phyloP scores from a whole-genome alignment of 2,329 filamentous ascomycete genomes.

The Cercospora janseana region DNA sequence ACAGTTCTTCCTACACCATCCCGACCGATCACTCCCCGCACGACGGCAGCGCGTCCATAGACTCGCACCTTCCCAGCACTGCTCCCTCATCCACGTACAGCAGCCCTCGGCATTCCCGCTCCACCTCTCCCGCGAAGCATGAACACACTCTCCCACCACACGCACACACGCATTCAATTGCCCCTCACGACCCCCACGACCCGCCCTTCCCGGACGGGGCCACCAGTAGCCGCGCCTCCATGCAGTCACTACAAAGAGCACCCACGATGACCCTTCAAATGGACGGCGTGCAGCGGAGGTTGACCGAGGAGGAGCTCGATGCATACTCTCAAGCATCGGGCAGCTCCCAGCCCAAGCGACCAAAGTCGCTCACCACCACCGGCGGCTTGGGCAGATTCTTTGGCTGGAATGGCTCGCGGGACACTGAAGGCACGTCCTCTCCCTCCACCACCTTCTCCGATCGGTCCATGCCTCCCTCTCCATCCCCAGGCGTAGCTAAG shows the following conservation, averaged over 20 bases:
- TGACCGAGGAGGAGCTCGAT: conserved; percentile 36
- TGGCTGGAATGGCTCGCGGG: conserved; percentile 59
- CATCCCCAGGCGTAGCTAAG: conserved; percentile 48
- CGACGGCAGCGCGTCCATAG: conserved; percentile 30
- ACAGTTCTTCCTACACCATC: conserved; percentile 24
- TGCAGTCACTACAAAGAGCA: conserved; percentile 29
- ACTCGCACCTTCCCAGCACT: conserved; percentile 29
- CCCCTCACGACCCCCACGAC: conserved; percentile 29
- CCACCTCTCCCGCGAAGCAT: conserved; percentile 31
- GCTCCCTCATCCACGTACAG: conserved; percentile 28
- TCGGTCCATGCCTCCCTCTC: conserved; percentile 57
- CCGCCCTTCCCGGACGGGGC: conserved; percentile 19
- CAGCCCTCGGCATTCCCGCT: conserved; percentile 30
- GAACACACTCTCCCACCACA: conserved; percentile 29
- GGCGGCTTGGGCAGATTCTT: conserved; percentile 64
- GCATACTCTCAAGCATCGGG: conserved; percentile 24
- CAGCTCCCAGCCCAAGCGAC: conserved; percentile 33
- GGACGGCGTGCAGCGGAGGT: conserved; percentile 37
- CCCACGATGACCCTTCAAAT: conserved; percentile 38
- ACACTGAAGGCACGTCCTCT: conserved; percentile 52
- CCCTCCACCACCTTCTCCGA: conserved; percentile 64
- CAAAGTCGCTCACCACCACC: conserved; percentile 46
- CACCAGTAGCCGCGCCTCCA: conserved; percentile 23
- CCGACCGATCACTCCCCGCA: conserved; percentile 20
- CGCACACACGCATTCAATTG: conserved; percentile 29